A percentile compares a stretch with the other conserved stretches of the same genome.
These are phyloP conservation scores for Cadophora gregata DNA, from an alignment of 2,329 filamentous ascomycete genomes.

Conservation along the genomic window DNA sequence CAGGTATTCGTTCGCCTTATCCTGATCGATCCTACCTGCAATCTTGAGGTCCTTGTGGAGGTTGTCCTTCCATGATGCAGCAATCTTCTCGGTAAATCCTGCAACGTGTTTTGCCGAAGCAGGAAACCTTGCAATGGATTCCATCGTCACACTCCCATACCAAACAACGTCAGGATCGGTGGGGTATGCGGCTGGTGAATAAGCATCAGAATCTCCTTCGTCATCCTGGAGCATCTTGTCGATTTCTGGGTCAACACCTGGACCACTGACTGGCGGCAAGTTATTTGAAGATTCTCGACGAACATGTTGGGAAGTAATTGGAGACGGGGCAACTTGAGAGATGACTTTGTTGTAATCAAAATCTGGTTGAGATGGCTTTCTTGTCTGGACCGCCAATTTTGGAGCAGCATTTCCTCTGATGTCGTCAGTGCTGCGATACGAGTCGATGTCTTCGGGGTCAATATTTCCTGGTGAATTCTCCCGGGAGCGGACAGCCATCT, in stretches of 20 bases:
- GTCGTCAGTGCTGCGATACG: conserved; percentile 40
- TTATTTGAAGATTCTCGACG: conserved; percentile 54
- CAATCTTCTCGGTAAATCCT: conserved; percentile 71
- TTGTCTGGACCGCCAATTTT: conserved; percentile 43
- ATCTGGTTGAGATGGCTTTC: conserved; percentile 45
- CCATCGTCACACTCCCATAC: conserved; percentile 79
- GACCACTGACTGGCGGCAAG: conserved; percentile 53
- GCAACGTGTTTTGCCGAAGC: conserved; percentile 84
- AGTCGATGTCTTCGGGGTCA: conserved; percentile 42
- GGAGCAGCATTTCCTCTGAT: conserved; percentile 35
- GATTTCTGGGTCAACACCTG: conserved; percentile 83
- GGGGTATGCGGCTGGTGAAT: conserved; percentile 78
- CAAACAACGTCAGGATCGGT: conserved; percentile 77
- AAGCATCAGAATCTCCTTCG: conserved; percentile 79
- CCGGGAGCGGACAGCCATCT: conserved; percentile 43
- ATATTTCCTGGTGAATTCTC: conserved; percentile 46
- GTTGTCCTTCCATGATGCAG: conserved; percentile 73
- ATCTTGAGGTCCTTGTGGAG: conserved; percentile 74
- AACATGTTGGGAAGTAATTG: conserved; percentile 54
- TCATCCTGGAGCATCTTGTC: conserved; percentile 87
- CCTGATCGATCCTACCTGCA: conserved; percentile 79
- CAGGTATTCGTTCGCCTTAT: conserved; percentile 88
- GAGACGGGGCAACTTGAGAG: conserved; percentile 76
- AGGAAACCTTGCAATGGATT: conserved; percentile 74
- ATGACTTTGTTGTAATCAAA: conserved; percentile 91